Conservation (phyloP, 148 eudicot species). For the Fagopyrum tataricum region DNA sequence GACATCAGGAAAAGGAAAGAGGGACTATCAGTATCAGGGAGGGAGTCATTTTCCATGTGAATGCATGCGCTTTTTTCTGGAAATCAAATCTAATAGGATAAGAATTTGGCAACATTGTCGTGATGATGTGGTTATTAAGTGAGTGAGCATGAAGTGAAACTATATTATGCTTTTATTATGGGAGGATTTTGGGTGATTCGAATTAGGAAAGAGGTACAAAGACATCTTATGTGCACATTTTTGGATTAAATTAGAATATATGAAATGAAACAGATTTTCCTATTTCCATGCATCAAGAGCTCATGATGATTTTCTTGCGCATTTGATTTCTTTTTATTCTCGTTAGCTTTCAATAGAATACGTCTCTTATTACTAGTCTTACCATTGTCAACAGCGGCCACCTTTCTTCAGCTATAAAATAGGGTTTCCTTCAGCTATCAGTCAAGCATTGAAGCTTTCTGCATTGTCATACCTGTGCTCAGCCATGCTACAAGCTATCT, state of each 20-base stretch:
- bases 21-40: not conserved
- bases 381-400: constrained; percentile 59
- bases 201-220: not conserved
- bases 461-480: constrained; percentile 44
- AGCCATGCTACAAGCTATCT: constrained; percentile 24
- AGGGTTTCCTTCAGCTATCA: constrained; percentile 54
- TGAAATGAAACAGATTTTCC: not conserved
- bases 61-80: not conserved
- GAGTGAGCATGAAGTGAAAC: not conserved
- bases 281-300: not conserved
- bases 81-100: too few relatives aligned
- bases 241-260: not conserved
- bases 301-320: constrained; percentile 4
- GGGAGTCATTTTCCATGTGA: not conserved
- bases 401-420: constrained; percentile 93
- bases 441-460: constrained; percentile 54
- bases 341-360: not conserved
- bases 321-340: not conserved
- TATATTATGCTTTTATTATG: not conserved
- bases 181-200: not conserved
- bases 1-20: not conserved
- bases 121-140: not conserved
- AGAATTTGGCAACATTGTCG: not conserved
- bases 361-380: not conserved
- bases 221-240: not conserved